These are phyloP conservation scores for Barnettozyma botsteinii DNA, from an alignment of 805 yeast species.

Conservation along the genomic window DNA sequence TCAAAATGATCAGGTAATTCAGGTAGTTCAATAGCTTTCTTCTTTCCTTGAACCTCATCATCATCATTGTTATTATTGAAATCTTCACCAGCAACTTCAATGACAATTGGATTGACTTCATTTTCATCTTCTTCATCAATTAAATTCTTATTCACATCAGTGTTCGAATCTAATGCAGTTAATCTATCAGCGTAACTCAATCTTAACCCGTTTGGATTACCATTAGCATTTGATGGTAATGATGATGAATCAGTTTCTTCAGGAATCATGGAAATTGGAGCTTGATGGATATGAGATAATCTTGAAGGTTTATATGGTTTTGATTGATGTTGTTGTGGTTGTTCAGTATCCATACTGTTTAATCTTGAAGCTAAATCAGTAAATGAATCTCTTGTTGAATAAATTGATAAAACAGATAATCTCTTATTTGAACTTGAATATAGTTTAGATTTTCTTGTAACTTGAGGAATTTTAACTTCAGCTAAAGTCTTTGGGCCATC, in stretches of 20 bases:
- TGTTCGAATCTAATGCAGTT: slow-evolving; percentile 17
- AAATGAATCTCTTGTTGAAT: slow-evolving; percentile 62
- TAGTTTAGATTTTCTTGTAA: slow-evolving; percentile 60
- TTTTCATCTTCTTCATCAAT: slow-evolving; percentile 8
- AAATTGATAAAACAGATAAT: slow-evolving; percentile 63
- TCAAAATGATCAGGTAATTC: slow-evolving; percentile 20
- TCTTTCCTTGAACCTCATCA: slow-evolving; percentile 4
- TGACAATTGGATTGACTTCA: slow-evolving; percentile 7
- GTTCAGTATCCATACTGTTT: slow-evolving; percentile 20
- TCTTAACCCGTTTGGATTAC: slow-evolving; percentile 19
- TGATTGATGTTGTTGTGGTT: slow-evolving; percentile 10
- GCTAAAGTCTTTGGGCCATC: slow-evolving; percentile 47
- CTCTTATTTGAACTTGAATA: slow-evolving; percentile 61
- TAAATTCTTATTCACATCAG: neutral
- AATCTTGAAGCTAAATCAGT: slow-evolving; percentile 47
- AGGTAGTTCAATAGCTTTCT: slow-evolving; percentile 19
- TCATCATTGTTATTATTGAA: neutral
- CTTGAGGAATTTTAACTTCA: slow-evolving; percentile 63
- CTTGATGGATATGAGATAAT: slow-evolving; percentile 6
- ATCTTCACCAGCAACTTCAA: slow-evolving; percentile 7
- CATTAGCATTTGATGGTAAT: slow-evolving; percentile 12
- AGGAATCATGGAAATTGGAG: slow-evolving; percentile 12
- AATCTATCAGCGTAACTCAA: slow-evolving; percentile 37
- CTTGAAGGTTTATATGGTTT: slow-evolving; percentile 6
- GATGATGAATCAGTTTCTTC: slow-evolving; percentile 20